phyloP scores from a whole-genome alignment of 257 asterid genomes.

The Solanum pinnatisectum region DNA sequence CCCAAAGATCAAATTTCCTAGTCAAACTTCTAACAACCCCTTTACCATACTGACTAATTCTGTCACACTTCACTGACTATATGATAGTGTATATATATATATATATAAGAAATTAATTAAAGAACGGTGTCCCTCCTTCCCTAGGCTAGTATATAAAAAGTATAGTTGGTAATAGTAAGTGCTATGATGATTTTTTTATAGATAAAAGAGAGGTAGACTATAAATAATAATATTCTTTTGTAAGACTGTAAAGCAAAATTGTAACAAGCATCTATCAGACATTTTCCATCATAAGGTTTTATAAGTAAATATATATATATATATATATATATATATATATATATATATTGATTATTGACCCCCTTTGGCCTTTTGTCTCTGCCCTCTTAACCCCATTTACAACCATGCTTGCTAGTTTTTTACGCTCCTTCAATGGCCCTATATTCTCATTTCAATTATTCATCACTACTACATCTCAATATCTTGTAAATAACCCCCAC shows the following conservation, averaged over 20 bases:
- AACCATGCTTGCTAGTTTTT: background rate
- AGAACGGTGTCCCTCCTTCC: background rate
- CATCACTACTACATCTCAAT: background rate
- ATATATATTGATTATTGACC: background rate
- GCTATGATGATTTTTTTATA: background rate
- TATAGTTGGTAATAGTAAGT: background rate
- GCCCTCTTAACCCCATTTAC: background rate
- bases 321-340: too few species aligned
- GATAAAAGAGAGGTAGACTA: background rate
- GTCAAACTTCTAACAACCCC: background rate
- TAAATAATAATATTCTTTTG: background rate
- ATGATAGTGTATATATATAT: too few species aligned
- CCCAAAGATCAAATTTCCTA: background rate
- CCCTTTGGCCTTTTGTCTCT: background rate
- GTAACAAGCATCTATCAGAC: background rate
- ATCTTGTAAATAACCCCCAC: background rate
- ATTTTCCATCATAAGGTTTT: background rate
- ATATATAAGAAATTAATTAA: background rate
- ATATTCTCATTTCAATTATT: background rate
- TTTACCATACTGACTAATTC: background rate
- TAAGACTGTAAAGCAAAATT: background rate
- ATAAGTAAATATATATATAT: background rate
- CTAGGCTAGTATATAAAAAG: background rate
- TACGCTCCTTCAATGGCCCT: constrained; percentile 1
- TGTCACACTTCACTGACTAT: background rate